Conservation (phyloP, 2,329 filamentous ascomycete genomes). For the Rutstroemia sp. region DNA sequence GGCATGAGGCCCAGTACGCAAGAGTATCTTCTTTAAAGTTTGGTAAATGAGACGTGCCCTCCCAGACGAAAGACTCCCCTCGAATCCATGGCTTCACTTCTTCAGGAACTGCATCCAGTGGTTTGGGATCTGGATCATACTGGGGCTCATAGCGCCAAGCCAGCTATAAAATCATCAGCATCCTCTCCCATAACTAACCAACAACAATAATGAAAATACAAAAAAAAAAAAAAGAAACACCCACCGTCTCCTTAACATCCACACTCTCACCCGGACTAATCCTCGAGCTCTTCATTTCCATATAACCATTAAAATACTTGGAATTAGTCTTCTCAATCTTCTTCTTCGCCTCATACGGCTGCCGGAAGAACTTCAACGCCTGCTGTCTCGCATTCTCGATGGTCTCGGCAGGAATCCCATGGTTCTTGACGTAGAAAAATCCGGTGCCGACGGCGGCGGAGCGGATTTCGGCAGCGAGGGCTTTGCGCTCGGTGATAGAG, state of each 20-base stretch:
- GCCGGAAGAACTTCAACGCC: conserved; percentile 39
- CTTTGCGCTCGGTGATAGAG: conserved; percentile 30
- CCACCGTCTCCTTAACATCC: conserved; percentile 42
- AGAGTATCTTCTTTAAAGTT: conserved; percentile 41
- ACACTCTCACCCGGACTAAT: conserved; percentile 43
- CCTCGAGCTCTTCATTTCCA: conserved; percentile 32
- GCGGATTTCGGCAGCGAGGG: conserved; percentile 33
- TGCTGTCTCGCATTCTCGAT: conserved; percentile 28
- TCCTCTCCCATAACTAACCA: conserved; percentile 16
- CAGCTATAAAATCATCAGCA: conserved; percentile 20
- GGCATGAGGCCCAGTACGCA: conserved; percentile 40
- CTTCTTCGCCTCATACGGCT: conserved; percentile 38
- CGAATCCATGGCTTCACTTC: conserved; percentile 37
- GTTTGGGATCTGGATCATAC: conserved; percentile 39
- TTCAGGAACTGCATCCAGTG: conserved; percentile 36
- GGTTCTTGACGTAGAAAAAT: conserved; percentile 42
- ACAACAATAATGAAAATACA: not conserved
- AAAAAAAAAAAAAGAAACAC: not conserved
- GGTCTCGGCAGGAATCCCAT: conserved; percentile 32
- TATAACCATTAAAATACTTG: conserved; percentile 42
- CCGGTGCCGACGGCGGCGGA: conserved; percentile 37
- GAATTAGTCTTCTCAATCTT: conserved; percentile 30
- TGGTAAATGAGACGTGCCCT: conserved; percentile 40
- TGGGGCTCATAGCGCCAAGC: conserved; percentile 44
- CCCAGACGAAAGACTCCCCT: conserved; percentile 46